Evolutionary conservation across 1,139 yeast genomes (phyloP).

Genomic region (Candida smagusa): DNA sequence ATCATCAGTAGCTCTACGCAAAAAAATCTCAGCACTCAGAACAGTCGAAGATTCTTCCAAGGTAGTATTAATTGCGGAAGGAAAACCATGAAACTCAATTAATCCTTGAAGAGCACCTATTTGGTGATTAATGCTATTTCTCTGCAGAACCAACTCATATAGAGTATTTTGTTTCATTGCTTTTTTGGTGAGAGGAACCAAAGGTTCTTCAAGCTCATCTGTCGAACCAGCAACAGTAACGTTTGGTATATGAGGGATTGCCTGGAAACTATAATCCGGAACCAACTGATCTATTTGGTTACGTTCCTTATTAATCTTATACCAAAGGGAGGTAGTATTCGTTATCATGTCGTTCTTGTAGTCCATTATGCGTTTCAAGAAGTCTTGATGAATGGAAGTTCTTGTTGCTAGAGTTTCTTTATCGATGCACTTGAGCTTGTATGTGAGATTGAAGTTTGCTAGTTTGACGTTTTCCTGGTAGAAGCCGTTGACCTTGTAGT

Average conservation of each 20-base stretch:
- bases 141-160: conserved; percentile 49
- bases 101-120: conserved; percentile 57
- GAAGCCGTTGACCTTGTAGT: conserved; percentile 67
- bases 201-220: conserved; percentile 10
- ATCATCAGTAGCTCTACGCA: conserved; percentile 55
- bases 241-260: conserved; percentile 31
- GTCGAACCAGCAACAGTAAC: conserved; percentile 17
- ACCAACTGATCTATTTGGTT: conserved; percentile 76
- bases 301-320: conserved; percentile 85
- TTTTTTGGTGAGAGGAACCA: conserved; percentile 31
- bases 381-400: conserved; percentile 83
- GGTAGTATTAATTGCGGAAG: conserved; percentile 54
- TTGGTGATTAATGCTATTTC: conserved; percentile 54
- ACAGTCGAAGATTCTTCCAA: conserved; percentile 18
- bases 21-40: conserved; percentile 32
- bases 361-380: conserved; percentile 65
- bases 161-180: conserved; percentile 36
- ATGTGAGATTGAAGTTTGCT: conserved; percentile 67
- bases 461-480: conserved; percentile 66
- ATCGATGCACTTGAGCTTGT: conserved; percentile 72
- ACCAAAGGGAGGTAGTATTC: conserved; percentile 85
- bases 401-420: conserved; percentile 79
- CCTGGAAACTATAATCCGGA: conserved; percentile 38
- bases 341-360: conserved; percentile 62
- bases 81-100: conserved; percentile 58